phyloP scores from a whole-genome alignment of 768 basidiomycete species.

The Suillus cothurnatus region DNA sequence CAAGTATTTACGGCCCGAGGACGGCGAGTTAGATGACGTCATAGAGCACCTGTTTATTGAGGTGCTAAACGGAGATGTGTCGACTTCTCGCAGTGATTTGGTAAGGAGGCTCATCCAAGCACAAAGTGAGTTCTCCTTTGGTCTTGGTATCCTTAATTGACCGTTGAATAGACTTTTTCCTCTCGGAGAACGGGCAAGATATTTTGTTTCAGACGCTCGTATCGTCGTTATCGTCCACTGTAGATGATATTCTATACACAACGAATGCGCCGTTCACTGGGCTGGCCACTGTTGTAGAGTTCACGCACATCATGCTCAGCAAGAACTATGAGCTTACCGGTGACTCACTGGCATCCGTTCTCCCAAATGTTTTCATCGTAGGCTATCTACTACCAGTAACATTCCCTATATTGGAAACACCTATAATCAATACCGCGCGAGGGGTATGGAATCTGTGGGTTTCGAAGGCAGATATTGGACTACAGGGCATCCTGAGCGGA shows the following conservation, averaged over 20 bases:
- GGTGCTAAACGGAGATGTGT: constrained; percentile 31
- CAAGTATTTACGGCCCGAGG: constrained; percentile 44
- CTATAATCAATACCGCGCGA: constrained; percentile 19
- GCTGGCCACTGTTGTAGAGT: constrained; percentile 33
- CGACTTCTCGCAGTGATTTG: constrained; percentile 32
- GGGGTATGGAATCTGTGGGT: constrained; percentile 35
- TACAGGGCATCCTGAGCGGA: constrained; percentile 28
- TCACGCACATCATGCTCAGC: constrained; percentile 35
- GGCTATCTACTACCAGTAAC: constrained; percentile 46
- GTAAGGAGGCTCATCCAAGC: constrained; percentile 42
- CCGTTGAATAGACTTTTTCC: constrained; percentile 27
- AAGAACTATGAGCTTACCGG: constrained; percentile 6
- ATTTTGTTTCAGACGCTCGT: constrained; percentile 36
- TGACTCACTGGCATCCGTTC: constrained; percentile 23
- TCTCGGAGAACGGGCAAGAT: constrained; percentile 33
- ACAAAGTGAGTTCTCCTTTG: constrained; percentile 36
- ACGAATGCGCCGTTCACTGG: constrained; percentile 13
- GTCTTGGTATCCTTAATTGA: background rate
- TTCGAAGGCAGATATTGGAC: constrained; percentile 22
- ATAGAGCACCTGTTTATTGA: constrained; percentile 42
- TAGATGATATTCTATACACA: constrained; percentile 37
- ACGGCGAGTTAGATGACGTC: constrained; percentile 46
- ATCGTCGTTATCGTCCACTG: constrained; percentile 37
- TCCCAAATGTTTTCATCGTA: constrained; percentile 51
- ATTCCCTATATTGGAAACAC: constrained; percentile 27